Conservation (phyloP, 2,329 filamentous ascomycete genomes). For the Neurospora sp. region DNA sequence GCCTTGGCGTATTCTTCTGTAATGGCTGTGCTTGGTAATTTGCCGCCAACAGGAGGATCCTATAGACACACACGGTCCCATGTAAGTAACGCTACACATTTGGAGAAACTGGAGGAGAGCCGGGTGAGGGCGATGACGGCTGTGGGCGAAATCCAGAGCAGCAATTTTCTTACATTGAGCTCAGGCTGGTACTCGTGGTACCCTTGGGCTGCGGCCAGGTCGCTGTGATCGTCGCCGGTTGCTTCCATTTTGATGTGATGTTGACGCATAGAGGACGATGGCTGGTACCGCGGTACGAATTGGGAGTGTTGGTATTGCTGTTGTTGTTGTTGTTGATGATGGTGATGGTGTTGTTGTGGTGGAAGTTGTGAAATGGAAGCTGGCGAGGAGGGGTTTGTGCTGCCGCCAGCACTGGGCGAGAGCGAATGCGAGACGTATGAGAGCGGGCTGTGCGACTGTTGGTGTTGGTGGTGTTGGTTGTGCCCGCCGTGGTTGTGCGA, state of each 20-base stretch:
- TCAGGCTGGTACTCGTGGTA: conserved; percentile 42
- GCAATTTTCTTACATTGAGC: conserved; percentile 38
- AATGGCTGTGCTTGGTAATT: conserved; percentile 67
- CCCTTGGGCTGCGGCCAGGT: conserved; percentile 51
- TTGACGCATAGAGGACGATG: conserved; percentile 8
- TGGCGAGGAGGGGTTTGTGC: conserved; percentile 6
- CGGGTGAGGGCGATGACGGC: not conserved
- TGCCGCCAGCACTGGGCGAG: conserved; percentile 4
- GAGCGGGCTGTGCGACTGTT: conserved; percentile 1
- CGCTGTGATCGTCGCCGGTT: conserved; percentile 36
- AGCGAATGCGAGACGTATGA: not conserved
- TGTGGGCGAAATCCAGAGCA: not conserved
- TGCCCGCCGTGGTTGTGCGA: conserved; percentile 8
- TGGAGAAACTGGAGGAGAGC: not conserved
- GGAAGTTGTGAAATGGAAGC: conserved; percentile 3
- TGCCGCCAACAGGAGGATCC: conserved; percentile 76
- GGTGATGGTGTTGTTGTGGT: not conserved
- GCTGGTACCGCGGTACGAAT: conserved; percentile 2
- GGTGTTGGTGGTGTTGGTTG: conserved; percentile 8
- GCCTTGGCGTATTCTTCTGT: conserved; percentile 81
- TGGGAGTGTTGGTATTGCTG: conserved; percentile 7
- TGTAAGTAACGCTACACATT: conserved; percentile 6
- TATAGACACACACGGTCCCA: conserved; percentile 28
- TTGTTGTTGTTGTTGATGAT: conserved; percentile 1
- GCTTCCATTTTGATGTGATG: conserved; percentile 29